These are phyloP conservation scores for Trametes polyzona DNA, from an alignment of 1,284 basidiomycete genomes.

Conservation along the genomic window DNA sequence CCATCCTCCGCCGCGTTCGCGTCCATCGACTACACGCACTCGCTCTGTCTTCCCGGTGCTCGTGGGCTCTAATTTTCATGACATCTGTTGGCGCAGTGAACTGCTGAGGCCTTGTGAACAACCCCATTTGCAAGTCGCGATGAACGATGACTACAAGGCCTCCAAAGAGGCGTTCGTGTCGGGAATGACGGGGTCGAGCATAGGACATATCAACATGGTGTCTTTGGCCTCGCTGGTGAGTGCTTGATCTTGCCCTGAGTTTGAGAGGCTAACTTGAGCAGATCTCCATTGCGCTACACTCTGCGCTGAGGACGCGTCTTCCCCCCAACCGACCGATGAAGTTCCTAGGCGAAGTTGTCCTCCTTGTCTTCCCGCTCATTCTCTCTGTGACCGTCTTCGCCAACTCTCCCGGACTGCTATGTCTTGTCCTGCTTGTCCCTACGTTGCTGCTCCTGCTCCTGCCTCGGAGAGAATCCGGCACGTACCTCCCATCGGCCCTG, in stretches of 20 bases:
- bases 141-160: slow-evolving; percentile 64
- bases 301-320: slow-evolving; percentile 54
- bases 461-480: slow-evolving; percentile 48
- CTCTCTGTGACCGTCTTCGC: slow-evolving; percentile 82
- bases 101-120: too few relatives aligned
- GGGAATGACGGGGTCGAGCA: slow-evolving; percentile 76
- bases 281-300: slow-evolving; percentile 76
- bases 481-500: slow-evolving; percentile 51
- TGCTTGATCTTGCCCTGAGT: neutral
- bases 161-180: slow-evolving; percentile 91
- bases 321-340: slow-evolving; percentile 40
- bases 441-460: slow-evolving; percentile 47
- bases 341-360: slow-evolving; percentile 61
- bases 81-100: too few relatives aligned
- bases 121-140: neutral
- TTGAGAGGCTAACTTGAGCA: slow-evolving; percentile 37
- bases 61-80: too few relatives aligned
- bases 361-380: slow-evolving; percentile 78
- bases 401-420: slow-evolving; percentile 56
- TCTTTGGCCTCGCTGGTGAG: slow-evolving; percentile 73
- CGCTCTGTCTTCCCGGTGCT: too few relatives aligned
- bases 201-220: slow-evolving; percentile 77
- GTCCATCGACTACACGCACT: too few relatives aligned
- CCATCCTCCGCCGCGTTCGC: too few relatives aligned
- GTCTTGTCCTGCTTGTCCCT: slow-evolving; percentile 51